Evolutionary conservation across 2,329 filamentous ascomycete species (phyloP).

Genomic region (Eurotiales sp.): DNA sequence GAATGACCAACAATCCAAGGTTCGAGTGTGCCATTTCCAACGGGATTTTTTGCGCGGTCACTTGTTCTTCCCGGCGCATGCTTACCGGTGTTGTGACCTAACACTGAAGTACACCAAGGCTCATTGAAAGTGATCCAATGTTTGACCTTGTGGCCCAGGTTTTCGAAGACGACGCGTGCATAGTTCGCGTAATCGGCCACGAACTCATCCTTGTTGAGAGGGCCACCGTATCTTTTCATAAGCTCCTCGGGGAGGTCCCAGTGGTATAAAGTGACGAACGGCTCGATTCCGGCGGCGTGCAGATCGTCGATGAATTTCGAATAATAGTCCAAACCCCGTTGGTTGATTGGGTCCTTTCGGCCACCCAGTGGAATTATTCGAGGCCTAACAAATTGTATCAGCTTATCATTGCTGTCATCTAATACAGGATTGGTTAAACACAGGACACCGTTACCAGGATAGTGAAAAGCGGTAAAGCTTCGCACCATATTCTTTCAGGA

Average conservation of each 20-base stretch:
- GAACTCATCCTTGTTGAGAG: conserved; percentile 78
- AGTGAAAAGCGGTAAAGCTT: conserved; percentile 80
- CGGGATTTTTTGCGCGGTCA: conserved; percentile 65
- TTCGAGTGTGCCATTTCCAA: conserved; percentile 72
- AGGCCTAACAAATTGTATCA: conserved; percentile 43
- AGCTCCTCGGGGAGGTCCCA: conserved; percentile 82
- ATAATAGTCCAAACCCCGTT: conserved; percentile 73
- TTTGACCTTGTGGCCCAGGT: conserved; percentile 70
- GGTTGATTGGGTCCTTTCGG: conserved; percentile 75
- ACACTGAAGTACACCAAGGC: conserved; percentile 77
- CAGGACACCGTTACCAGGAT: conserved; percentile 52
- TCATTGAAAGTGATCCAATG: conserved; percentile 92
- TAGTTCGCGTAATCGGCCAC: conserved; percentile 77
- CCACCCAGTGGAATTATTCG: conserved; percentile 83
- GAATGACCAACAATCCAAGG: conserved; percentile 81
- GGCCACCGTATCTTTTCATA: conserved; percentile 75
- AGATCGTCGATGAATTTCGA: conserved; percentile 74
- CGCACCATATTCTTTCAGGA: conserved; percentile 70
- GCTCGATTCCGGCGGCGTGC: conserved; percentile 69
- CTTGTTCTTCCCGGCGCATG: conserved; percentile 82
- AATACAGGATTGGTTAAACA: background rate
- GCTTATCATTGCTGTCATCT: too few species aligned
- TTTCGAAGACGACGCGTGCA: conserved; percentile 70
- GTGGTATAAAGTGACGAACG: conserved; percentile 80
- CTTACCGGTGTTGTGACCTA: conserved; percentile 72